Base-by-base conservation (phyloP, 805 yeast species). In the Kazachstania psychrophila region DNA sequence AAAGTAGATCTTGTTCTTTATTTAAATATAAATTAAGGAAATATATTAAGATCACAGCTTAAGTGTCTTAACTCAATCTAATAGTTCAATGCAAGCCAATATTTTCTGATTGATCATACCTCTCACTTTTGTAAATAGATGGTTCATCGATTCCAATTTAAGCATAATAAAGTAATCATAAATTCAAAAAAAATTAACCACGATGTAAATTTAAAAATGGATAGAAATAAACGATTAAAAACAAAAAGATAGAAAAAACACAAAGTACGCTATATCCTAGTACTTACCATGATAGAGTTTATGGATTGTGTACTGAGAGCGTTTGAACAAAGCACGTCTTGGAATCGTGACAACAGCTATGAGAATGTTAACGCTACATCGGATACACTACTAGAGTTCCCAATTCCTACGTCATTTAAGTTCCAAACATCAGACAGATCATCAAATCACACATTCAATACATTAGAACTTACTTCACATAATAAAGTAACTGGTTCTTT, bases 231-330 rank as follows among this genome's bases (percentile, higher is more conserved):
- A 13, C 14, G 17, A 26, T n/a, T n/a, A 24, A 2, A n/a, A 14
- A 11, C 26, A 24, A 11, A 22, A 22, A 4, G 24, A 22, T 12
- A 9, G 24, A 22, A 22, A 9, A 12, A 12, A 22, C 24, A 22
- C n/a, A n/a, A n/a, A n/a, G n/a, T n/a, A n/a, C n/a, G n/a, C n/a
- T n/a, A n/a, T n/a, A 22, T 22, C 8, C 4, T 22, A 3, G 8
- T 4, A 29, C n/a, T 14, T 8, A 24, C 7, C 7, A 86, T 86
- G 96, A 65, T 77, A 43, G 71, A 75, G 29, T 88, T 82, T 62
- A 86, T 89, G 95, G 95, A 89, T 48, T 81, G 79, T 57, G 72
- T 89, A 23, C 79, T 79, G 47, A 68, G 72, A 58, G 73, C 83
- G 46, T 89, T 83, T 61, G 73, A 79, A 56, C 60, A 66, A 26